These are phyloP conservation scores for Eucalyptus victrix DNA, from an alignment of 345 rosid species.

Conservation along the genomic window DNA sequence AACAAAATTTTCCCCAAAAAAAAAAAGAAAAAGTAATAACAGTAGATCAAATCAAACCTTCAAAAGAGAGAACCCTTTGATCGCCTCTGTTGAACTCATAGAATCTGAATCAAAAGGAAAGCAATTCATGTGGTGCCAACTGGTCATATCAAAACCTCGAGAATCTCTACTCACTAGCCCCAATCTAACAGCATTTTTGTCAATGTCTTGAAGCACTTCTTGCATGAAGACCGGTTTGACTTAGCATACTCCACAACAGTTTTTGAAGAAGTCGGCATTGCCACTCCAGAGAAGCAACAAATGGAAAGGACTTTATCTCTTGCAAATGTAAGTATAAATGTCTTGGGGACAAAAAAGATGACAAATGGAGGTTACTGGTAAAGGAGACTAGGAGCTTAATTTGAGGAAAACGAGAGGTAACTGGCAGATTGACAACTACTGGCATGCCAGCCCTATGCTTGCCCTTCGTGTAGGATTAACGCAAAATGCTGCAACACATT, in stretches of 20 bases:
- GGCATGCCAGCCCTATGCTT: neutral
- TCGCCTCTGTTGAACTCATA: constrained; percentile 22
- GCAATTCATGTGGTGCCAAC: constrained; percentile 77
- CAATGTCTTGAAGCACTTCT: constrained; percentile 43
- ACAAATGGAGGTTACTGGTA: neutral
- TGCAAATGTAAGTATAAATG: neutral
- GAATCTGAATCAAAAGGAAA: constrained; percentile 19
- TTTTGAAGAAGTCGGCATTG: constrained; percentile 4
- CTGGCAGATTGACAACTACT: neutral
- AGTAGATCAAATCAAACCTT: constrained; percentile 22
- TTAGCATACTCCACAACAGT: constrained; percentile 76
- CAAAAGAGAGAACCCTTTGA: constrained; percentile 49
- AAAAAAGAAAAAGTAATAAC: neutral
- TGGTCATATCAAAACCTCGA: constrained; percentile 59
- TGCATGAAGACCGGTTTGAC: constrained; percentile 72
- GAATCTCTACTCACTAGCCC: constrained; percentile 52
- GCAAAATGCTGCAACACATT: neutral
- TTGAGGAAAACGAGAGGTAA: neutral
- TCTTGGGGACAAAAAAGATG: neutral
- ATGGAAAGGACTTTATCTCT: neutral
- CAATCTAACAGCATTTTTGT: constrained; percentile 37
- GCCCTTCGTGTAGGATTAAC: neutral
- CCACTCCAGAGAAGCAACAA: neutral
- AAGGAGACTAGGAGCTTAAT: neutral
- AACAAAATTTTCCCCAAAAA: neutral